Evolutionary conservation across 1,284 basidiomycete genomes (phyloP).

Genomic region (Melampsora allii-populina): DNA sequence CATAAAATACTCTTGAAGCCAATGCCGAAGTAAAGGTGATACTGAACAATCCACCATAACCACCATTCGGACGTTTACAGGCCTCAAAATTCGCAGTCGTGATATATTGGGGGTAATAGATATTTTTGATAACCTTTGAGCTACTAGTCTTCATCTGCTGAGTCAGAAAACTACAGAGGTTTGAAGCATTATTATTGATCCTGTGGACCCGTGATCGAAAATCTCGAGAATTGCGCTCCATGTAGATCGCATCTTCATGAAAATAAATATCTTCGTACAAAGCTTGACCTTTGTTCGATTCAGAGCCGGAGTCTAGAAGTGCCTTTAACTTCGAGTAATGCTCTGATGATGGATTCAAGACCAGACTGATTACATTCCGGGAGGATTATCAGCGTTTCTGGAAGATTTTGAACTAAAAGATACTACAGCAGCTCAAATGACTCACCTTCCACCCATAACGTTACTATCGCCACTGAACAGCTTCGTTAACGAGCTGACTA

Average conservation of each 20-base stretch:
- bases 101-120: slow-evolving; percentile 85
- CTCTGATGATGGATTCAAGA: slow-evolving; percentile 74
- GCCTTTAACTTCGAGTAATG: slow-evolving; percentile 67
- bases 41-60: slow-evolving; percentile 89
- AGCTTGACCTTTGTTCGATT: slow-evolving; percentile 43
- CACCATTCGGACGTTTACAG: slow-evolving; percentile 61
- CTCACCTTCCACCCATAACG: slow-evolving; percentile 94
- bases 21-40: slow-evolving; percentile 71
- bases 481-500: slow-evolving; percentile 92
- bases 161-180: slow-evolving; percentile 74
- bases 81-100: slow-evolving; percentile 70
- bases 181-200: slow-evolving; percentile 80
- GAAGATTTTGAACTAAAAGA: slow-evolving; percentile 1
- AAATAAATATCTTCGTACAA: slow-evolving; percentile 85
- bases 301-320: slow-evolving; percentile 55
- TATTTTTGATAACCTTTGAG: slow-evolving; percentile 62
- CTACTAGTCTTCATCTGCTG: slow-evolving; percentile 54
- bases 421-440: slow-evolving; percentile 33
- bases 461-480: slow-evolving; percentile 93
- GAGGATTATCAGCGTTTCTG: not conserved
- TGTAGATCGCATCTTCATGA: slow-evolving; percentile 87
- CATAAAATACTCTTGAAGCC: slow-evolving; percentile 80
- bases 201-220: slow-evolving; percentile 71
- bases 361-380: slow-evolving; percentile 59
- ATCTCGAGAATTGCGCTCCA: slow-evolving; percentile 96